These are phyloP conservation scores for Thelonectria discophora DNA, from an alignment of 2,329 filamentous ascomycete genomes.

Conservation along the genomic window DNA sequence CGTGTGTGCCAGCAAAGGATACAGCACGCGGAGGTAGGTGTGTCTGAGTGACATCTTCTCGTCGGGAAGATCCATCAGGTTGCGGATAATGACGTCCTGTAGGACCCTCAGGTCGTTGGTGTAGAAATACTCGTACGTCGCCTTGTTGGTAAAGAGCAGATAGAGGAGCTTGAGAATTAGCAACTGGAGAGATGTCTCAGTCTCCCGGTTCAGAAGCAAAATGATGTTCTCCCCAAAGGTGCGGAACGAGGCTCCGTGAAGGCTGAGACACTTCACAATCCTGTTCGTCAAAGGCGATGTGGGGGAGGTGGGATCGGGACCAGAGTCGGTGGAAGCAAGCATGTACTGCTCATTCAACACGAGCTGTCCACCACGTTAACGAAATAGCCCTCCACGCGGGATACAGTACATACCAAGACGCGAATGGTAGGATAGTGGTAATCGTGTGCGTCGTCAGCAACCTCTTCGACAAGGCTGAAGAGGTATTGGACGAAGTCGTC, in stretches of 20 bases:
- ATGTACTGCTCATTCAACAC: slow-evolving; percentile 99
- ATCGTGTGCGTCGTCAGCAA: slow-evolving; percentile 87
- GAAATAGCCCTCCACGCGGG: neutral
- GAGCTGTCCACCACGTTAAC: slow-evolving; percentile 63
- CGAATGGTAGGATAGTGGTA: slow-evolving; percentile 97
- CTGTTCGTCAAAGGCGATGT: slow-evolving; percentile 79
- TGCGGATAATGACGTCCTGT: slow-evolving; percentile 94
- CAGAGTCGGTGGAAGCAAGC: slow-evolving; percentile 71
- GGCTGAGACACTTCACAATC: slow-evolving; percentile 88
- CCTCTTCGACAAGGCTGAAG: slow-evolving; percentile 85
- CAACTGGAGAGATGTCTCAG: slow-evolving; percentile 91
- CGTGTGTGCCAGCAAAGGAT: slow-evolving; percentile 89
- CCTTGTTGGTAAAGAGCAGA: slow-evolving; percentile 89
- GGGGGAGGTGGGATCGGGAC: slow-evolving; percentile 48
- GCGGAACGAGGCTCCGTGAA: slow-evolving; percentile 82
- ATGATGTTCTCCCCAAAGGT: slow-evolving; percentile 99
- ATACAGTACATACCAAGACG: slow-evolving; percentile 73
- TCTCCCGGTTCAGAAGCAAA: slow-evolving; percentile 91
- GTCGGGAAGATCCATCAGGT: slow-evolving; percentile 92
- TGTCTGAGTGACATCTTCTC: slow-evolving; percentile 82
- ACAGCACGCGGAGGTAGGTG: slow-evolving; percentile 92
- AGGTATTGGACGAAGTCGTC: slow-evolving; percentile 87
- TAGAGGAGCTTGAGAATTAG: slow-evolving; percentile 97
- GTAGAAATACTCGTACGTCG: slow-evolving; percentile 98
- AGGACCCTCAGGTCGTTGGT: slow-evolving; percentile 96